A percentile compares a stretch with the other conserved stretches of the same genome.
Evolutionary conservation across 2,329 filamentous ascomycete genomes (phyloP).

Genomic region (Pseudopithomyces chartarum): DNA sequence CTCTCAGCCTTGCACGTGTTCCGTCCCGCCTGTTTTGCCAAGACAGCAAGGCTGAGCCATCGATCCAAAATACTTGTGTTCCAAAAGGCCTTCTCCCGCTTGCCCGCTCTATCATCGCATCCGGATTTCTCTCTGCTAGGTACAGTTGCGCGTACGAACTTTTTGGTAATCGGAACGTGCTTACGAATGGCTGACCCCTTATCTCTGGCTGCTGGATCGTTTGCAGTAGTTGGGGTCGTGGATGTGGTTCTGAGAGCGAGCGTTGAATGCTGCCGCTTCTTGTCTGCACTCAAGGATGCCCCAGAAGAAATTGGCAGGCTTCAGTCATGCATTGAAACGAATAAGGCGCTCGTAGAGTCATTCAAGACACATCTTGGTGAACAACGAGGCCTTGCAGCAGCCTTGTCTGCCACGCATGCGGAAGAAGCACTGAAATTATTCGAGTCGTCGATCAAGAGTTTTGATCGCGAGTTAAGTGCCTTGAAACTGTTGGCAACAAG

Average conservation of each 20-base stretch:
- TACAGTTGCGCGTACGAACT: too few species aligned
- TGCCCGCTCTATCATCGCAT: not conserved
- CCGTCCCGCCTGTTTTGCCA: not conserved
- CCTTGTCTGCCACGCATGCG: not conserved
- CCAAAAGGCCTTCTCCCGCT: not conserved
- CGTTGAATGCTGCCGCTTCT: slow-evolving; percentile 17
- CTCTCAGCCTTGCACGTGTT: not conserved
- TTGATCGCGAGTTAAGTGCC: not conserved
- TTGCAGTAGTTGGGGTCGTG: slow-evolving; percentile 22
- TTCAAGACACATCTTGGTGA: not conserved
- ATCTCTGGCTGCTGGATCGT: slow-evolving; percentile 12
- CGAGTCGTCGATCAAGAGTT: not conserved
- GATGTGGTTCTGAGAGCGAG: slow-evolving; percentile 19
- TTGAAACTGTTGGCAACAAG: not conserved
- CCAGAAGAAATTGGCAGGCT: slow-evolving; percentile 14
- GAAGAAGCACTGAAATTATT: not conserved
- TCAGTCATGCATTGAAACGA: slow-evolving; percentile 11
- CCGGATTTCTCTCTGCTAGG: not conserved
- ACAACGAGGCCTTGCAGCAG: not conserved
- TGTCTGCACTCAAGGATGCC: slow-evolving; percentile 16
- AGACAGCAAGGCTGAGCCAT: not conserved
- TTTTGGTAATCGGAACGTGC: too few species aligned
- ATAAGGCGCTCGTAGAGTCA: not conserved
- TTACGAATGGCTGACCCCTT: not conserved
- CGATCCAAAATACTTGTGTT: not conserved